Evolutionary conservation across 2,329 filamentous ascomycete genomes (phyloP).

Genomic region (Xylaria sp.): DNA sequence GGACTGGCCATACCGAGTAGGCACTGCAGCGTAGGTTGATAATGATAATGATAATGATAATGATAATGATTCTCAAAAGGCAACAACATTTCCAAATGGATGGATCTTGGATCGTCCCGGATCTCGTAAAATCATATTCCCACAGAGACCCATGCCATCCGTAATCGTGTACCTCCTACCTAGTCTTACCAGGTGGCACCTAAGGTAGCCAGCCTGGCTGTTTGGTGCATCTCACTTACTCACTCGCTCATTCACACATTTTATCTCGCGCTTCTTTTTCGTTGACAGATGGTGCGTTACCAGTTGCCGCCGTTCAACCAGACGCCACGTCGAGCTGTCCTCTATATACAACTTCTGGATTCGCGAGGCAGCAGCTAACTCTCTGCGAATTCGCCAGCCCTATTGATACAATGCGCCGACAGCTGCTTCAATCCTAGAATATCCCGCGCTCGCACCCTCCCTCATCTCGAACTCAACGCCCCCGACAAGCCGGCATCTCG

Average conservation of each 20-base stretch:
- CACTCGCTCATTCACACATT: background rate
- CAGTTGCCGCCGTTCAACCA: slow-evolving; percentile 1
- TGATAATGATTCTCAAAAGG: slow-evolving; percentile 9
- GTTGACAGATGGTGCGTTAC: slow-evolving; percentile 14
- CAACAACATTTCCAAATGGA: slow-evolving; percentile 27
- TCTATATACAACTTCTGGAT: slow-evolving; percentile 30
- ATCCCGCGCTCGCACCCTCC: slow-evolving; percentile 20
- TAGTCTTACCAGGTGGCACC: slow-evolving; percentile 14
- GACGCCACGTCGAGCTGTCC: slow-evolving; percentile 26
- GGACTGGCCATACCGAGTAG: background rate
- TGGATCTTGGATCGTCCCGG: background rate
- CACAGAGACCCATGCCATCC: slow-evolving; percentile 22
- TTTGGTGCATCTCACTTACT: slow-evolving; percentile 13
- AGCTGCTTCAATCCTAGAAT: slow-evolving; percentile 1
- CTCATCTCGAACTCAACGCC: slow-evolving; percentile 12
- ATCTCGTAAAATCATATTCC: slow-evolving; percentile 14
- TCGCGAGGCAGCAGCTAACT: slow-evolving; percentile 2
- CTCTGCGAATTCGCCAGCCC: background rate
- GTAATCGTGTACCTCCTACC: background rate
- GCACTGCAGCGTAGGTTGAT: background rate
- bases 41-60: background rate
- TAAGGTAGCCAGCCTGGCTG: slow-evolving; percentile 1
- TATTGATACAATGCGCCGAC: slow-evolving; percentile 35
- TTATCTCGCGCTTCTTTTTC: slow-evolving; percentile 5
- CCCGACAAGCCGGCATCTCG: slow-evolving; percentile 25